Evolutionary conservation across 176 grass and related monocot species (phyloP), one percentile per base, ranked within the genome.

Genomic region (Urochloa ruziziensis): DNA sequence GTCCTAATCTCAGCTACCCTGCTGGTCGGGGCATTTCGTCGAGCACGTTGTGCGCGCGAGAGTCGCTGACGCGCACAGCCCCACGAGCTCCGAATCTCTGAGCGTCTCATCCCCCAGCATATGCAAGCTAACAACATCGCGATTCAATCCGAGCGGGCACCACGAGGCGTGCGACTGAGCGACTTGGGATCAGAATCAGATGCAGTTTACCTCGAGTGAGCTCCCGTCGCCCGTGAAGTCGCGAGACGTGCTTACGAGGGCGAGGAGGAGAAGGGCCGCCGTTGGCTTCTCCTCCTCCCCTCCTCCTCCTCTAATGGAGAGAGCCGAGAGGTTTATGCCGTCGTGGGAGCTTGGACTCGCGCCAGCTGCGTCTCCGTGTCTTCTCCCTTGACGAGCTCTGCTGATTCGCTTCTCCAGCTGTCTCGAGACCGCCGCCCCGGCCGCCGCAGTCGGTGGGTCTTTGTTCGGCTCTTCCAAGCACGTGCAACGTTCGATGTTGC

Each of bases 191-290:
- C 5, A 2, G 40, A 79, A 71, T 58, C 5, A 2, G 40, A 79
- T 40, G 27, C 21, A 29, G 23, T 73, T 62, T 48, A 85, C 82
- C 82, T 85, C 74, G 21, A 32, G 19, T 18, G 18, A 76, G 62
- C 52, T 76, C 77, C 66, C 35, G 35, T 12, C 18, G 18, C 6
- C 39, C 39, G 39, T 40, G n/a, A 4, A 1, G 42, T 69, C 23
- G 28, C 23, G 19, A 44, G 17, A 42, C 4, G 80, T 47, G 56
- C 63, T 62, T 71, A 47, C 67, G 34, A 9, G 23, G 3, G 10
- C 19, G 64, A 73, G 60, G 64, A 74, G 67, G 28, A 65, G 80
- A 44, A 63, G 65, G 53, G 16, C 66, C 21, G 67, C 30, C 1
- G 17, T 15, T 17, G 62, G 28, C 67, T 65, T 46, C 59, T 39